Conservation (phyloP, 1,284 basidiomycete genomes). For the Trichosporon coremiiforme region DNA sequence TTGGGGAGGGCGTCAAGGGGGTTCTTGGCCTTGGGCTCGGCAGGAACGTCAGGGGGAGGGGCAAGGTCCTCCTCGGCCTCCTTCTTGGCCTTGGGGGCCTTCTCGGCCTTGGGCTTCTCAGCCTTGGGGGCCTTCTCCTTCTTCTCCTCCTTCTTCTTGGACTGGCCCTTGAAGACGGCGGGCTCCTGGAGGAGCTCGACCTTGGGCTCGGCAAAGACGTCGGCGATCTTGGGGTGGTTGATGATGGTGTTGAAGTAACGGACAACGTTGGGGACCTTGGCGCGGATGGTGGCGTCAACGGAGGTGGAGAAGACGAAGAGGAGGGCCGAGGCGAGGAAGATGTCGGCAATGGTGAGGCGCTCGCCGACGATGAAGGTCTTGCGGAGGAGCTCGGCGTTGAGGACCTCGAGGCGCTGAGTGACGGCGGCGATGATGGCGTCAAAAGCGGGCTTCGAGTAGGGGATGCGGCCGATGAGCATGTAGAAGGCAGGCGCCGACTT, state of each 20-base stretch:
- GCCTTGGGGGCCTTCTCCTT: conserved; percentile 59
- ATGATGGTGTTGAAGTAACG: conserved; percentile 77
- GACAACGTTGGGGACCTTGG: conserved; percentile 72
- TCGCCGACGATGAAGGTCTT: conserved; percentile 92
- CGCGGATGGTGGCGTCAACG: conserved; percentile 68
- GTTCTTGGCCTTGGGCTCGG: conserved; percentile 83
- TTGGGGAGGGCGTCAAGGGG: conserved; percentile 90
- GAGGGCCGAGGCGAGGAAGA: conserved; percentile 68
- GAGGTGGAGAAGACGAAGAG: conserved; percentile 59
- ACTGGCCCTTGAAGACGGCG: conserved; percentile 71
- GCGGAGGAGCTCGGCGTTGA: conserved; percentile 73
- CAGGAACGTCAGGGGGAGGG: conserved; percentile 52
- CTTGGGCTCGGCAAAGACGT: conserved; percentile 63
- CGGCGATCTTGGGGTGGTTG: conserved; percentile 75
- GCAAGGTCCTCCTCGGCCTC: conserved; percentile 65
- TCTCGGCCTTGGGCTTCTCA: conserved; percentile 61
- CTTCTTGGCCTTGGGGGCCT: conserved; percentile 60
- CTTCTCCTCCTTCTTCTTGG: conserved; percentile 69
- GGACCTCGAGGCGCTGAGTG: conserved; percentile 51
- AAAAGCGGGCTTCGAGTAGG: conserved; percentile 66
- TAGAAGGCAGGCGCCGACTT: conserved; percentile 54
- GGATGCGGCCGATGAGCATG: conserved; percentile 57
- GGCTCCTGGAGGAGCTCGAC: conserved; percentile 71
- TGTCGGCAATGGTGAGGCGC: conserved; percentile 90
- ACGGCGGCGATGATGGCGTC: conserved; percentile 44